These are phyloP conservation scores for Cutaneotrichosporon mucoides DNA, from an alignment of 1,284 basidiomycete species.

Conservation along the genomic window DNA sequence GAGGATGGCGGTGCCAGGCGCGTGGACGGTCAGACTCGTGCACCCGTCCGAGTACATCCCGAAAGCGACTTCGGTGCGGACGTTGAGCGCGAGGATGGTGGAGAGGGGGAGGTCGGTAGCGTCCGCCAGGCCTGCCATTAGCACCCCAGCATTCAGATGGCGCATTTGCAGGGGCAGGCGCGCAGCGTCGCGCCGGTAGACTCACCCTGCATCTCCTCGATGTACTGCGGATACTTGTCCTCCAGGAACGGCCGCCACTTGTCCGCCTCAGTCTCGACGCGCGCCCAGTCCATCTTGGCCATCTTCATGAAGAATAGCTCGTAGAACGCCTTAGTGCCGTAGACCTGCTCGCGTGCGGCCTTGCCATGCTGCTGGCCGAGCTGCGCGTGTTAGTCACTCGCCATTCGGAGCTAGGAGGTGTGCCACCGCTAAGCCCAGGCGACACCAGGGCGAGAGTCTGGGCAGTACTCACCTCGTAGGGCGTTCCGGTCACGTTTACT, in stretches of 20 bases:
- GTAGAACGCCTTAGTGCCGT: slow-evolving; percentile 20
- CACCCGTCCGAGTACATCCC: slow-evolving; percentile 19
- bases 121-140: slow-evolving; percentile 13
- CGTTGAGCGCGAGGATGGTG: slow-evolving; percentile 16
- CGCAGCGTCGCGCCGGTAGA: not conserved
- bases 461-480: slow-evolving; percentile 11
- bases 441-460: no score
- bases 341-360: slow-evolving; percentile 11
- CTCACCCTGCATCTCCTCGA: slow-evolving; percentile 19
- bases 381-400: not conserved
- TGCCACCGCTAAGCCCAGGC: no score
- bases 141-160: no score
- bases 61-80: slow-evolving; percentile 22
- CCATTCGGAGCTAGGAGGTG: no score
- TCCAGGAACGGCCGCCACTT: slow-evolving; percentile 17
- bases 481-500: slow-evolving; percentile 11
- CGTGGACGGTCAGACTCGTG: slow-evolving; percentile 9
- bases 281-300: slow-evolving; percentile 17
- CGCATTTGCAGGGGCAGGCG: not conserved
- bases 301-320: slow-evolving; percentile 11
- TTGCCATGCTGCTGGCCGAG: slow-evolving; percentile 17
- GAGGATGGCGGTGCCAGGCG: slow-evolving; percentile 4
- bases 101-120: slow-evolving; percentile 6
- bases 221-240: slow-evolving; percentile 11
- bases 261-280: slow-evolving; percentile 8